Base-by-base conservation (phyloP, 208 protist species). In the Wallacemonas rigidus region DNA sequence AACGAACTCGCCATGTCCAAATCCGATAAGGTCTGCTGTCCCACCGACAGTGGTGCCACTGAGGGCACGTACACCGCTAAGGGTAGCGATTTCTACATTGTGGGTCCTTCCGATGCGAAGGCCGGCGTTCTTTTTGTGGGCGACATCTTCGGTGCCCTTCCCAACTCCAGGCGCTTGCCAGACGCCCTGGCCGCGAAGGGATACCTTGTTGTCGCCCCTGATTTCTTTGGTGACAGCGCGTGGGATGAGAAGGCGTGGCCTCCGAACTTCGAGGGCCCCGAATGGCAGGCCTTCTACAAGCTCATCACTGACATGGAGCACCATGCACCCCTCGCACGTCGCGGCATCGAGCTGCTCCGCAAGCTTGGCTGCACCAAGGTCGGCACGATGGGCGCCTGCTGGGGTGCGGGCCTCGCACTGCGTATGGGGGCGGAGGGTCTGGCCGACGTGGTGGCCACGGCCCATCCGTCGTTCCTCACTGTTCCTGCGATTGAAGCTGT, bases 71-170 rank as follows among this genome's bases (percentile, higher is more conserved):
- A 83, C 72, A 56, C 4, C 54, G 76, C 85, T 2, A 60, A 8
- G 1, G 82, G 79, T 9, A 72, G 75, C 26, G 62, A 75, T 39
- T 77, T 81, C 62, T 90, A 90, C 77, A 65, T 88, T 3, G 74
- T 77, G 8, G 82, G 80, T 6, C 70, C 80, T 2, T 51, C 70
- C 71, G 61, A 79, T 57, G 71, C 69, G 69, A 86, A 83, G 63
- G 70, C 58, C 6, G 88, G 82, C 39, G 65, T 90, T 9, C 58
- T 90, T 2, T 11, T 93, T 45, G 65, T 85, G 38, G 41, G 68
- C 60, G 88, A 93, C 61, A 83, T 93, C 51, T 90, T 90, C 55
- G 82, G 88, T 38, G 78, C 84, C 43, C 71, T 75, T 39, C 68
- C 76, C 48, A 86, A 82, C 74, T 75, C 83, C 8, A 86, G 84